Evolutionary conservation across 108 stramenopile genomes (phyloP).

Genomic region (Nitzschia palea): DNA sequence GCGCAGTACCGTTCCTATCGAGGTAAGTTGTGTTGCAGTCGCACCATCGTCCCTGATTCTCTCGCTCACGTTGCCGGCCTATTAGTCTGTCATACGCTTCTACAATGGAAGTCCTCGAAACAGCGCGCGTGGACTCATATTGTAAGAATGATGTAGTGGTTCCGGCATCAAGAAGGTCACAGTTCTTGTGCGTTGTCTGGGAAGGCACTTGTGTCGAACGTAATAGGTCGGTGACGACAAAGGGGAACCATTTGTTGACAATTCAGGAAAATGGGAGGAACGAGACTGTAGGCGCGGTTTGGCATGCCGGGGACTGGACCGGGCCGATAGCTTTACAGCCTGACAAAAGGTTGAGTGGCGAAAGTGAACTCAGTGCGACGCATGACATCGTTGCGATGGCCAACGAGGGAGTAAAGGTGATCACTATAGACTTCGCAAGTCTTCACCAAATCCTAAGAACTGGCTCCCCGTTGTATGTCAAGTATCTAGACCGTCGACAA

Average conservation of each 20-base stretch:
- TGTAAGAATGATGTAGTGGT: constrained; percentile 64
- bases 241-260: not conserved
- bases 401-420: constrained; percentile 84
- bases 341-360: constrained; percentile 70
- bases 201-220: constrained; percentile 86
- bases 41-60: not conserved
- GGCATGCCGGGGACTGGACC: constrained; percentile 92
- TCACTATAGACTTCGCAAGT: constrained; percentile 68
- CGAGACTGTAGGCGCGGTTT: constrained; percentile 43
- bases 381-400: constrained; percentile 81
- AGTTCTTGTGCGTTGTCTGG: constrained; percentile 79
- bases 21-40: constrained; percentile 34
- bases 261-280: not conserved
- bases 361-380: constrained; percentile 53
- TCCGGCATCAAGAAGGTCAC: constrained; percentile 46
- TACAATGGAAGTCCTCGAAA: constrained; percentile 88
- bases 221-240: constrained; percentile 11
- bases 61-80: not conserved
- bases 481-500: constrained; percentile 60
- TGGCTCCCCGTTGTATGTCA: constrained; percentile 72
- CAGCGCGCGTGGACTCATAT: constrained; percentile 70
- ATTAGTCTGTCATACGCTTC: constrained; percentile 73
- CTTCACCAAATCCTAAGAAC: constrained; percentile 70
- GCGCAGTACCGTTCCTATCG: constrained; percentile 83
- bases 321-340: constrained; percentile 83